Base-by-base conservation (phyloP, 2,329 filamentous ascomycete genomes). In the Pseudogymnoascus sp. region DNA sequence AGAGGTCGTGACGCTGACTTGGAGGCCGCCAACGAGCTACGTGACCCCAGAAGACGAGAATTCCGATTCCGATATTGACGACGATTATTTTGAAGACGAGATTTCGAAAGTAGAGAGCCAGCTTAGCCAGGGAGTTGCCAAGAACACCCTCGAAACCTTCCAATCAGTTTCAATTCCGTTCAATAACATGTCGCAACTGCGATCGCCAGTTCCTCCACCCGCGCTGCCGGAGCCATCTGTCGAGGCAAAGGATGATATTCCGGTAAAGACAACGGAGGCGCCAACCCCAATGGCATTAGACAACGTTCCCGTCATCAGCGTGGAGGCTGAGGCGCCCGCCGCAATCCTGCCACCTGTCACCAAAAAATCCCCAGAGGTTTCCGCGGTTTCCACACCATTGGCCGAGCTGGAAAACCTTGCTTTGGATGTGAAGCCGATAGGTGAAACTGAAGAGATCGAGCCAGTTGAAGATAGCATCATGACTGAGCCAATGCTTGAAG, bases 1-100 rank as follows among this genome's bases (percentile, higher is more conserved):
- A 39, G 57, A 58, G 16, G 32, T 25, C 20, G 18, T n/a, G 25
- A 58, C 57, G n/a, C 25, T 58, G 32, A 39, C 39, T 16, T 25
- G 58, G 58, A 60, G 25, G 18, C 58, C 58, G 11, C 57, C 37
- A 37, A 37, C 32, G 28, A 37, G 18, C 32, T 37, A 60, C 39
- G 38, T 43, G 11, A 32, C 35, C 32, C 58, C 18, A 60, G 59
- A 61, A 25, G 61, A 62, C 20, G 61, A 62, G 71, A 41, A 61
- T 14, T 69, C 68, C 1, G 67, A 70, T 59, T 66, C 71, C 57
- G 70, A 71, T n/a, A 62, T 72, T 22, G 66, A 67, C 35, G 70
- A 71, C 59, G 63, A 66, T 30, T 71, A 70, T 58, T 71, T 72
- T 18, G 70, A 70, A 57, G 64, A 67, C 25, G 70, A 72, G 57